Conservation (phyloP, 2,329 filamentous ascomycete species). For the Trichoderma harzianum region DNA sequence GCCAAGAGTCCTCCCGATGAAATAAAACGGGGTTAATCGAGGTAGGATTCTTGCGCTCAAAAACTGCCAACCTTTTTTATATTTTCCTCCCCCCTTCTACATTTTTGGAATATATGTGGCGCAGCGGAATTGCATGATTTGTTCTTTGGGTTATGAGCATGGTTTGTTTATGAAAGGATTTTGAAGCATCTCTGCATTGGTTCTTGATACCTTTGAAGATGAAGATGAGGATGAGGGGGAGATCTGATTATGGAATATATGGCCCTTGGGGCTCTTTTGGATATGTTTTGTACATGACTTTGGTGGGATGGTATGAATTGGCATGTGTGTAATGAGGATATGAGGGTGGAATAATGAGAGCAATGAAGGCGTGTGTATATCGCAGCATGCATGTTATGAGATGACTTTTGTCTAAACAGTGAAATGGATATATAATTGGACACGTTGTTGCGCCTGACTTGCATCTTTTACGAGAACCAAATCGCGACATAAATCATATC, state of each 20-base stretch:
- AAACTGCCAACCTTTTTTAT: neutral
- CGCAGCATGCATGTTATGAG: neutral
- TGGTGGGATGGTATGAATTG: neutral
- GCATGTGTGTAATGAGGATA: neutral
- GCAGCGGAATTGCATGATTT: neutral
- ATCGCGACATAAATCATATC: neutral
- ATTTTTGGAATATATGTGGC: neutral
- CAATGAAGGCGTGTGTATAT: neutral
- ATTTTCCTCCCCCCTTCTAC: neutral
- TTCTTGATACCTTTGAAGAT: neutral
- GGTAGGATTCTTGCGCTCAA: neutral
- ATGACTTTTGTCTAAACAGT: neutral
- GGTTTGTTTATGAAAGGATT: neutral
- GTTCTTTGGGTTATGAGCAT: neutral
- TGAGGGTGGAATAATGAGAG: neutral
- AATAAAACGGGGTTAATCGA: neutral
- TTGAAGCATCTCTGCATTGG: neutral
- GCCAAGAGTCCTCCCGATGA: neutral
- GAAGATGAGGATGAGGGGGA: neutral
- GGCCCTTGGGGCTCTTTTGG: neutral
- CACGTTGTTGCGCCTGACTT: neutral
- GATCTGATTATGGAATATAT: neutral
- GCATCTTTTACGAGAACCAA: rapidly evolving
- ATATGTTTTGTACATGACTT: neutral
- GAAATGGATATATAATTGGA: neutral